Conservation (phyloP, 2,329 filamentous ascomycete genomes). For the Aspergillus ibericus region DNA sequence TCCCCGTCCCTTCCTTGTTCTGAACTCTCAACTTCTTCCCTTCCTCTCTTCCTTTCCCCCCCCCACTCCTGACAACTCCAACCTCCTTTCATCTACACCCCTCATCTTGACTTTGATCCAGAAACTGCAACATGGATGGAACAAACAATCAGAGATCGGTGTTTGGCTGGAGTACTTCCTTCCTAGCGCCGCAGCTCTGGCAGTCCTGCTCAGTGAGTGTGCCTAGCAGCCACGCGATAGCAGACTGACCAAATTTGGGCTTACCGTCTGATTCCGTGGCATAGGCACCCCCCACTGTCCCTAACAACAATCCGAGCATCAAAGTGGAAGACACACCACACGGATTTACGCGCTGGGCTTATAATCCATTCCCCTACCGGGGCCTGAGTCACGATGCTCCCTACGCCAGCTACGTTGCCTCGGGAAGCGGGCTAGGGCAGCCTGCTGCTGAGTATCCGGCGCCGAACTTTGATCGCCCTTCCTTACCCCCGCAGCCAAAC, state of each 20-base stretch:
- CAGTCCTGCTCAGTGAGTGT: background rate
- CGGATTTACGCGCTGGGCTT: slow-evolving; percentile 4
- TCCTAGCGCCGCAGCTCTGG: background rate
- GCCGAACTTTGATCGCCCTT: background rate
- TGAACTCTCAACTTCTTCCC: background rate
- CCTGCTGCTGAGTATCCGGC: background rate
- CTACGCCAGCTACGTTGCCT: background rate
- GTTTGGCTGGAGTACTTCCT: background rate
- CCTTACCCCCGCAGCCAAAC: background rate
- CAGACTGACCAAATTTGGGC: background rate
- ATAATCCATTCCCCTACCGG: background rate
- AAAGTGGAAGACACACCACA: background rate
- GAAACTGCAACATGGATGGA: background rate
- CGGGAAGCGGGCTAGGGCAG: background rate
- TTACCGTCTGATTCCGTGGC: background rate
- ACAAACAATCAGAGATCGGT: background rate
- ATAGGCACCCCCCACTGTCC: background rate
- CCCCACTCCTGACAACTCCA: background rate
- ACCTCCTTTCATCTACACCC: background rate
- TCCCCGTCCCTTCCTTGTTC: background rate
- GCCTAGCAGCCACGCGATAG: background rate
- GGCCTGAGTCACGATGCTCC: background rate
- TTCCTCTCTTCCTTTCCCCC: background rate
- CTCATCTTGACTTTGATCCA: background rate
- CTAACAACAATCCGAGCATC: background rate